phyloP scores from a whole-genome alignment of 2,329 filamentous ascomycete species.

The Didymella segeticola region DNA sequence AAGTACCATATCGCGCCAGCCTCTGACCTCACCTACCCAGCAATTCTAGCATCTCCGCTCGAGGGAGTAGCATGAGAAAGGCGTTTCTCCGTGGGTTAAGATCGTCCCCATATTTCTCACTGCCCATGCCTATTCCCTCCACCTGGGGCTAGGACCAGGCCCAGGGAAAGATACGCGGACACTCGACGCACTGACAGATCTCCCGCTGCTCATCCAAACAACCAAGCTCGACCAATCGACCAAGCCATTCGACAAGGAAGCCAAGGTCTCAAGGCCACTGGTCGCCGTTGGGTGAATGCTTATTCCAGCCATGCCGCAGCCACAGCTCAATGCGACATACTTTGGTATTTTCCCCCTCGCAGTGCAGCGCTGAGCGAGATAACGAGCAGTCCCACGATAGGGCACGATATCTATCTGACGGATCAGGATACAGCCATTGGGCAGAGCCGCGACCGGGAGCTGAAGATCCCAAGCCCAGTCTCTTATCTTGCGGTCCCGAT shows the following conservation, averaged over 20 bases:
- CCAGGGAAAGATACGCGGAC: slow-evolving; percentile 3
- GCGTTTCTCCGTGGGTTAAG: slow-evolving; percentile 17
- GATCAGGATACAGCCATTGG: slow-evolving; percentile 5
- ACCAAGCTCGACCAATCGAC: neutral
- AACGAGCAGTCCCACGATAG: neutral
- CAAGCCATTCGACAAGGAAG: neutral
- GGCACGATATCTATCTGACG: slow-evolving; percentile 3
- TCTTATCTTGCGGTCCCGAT: slow-evolving; percentile 15
- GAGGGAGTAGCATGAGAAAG: slow-evolving; percentile 3
- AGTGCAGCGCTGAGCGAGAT: slow-evolving; percentile 1
- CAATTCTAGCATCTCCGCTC: slow-evolving; percentile 17
- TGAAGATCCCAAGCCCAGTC: neutral
- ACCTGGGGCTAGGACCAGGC: slow-evolving; percentile 2
- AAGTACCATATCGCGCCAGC: slow-evolving; percentile 2
- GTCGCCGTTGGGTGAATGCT: slow-evolving; percentile 7
- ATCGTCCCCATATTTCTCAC: slow-evolving; percentile 15
- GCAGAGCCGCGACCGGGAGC: slow-evolving; percentile 9
- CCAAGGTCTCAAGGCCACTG: slow-evolving; percentile 1
- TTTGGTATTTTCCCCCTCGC: no score
- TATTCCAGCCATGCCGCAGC: neutral
- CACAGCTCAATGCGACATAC: slow-evolving; percentile 1
- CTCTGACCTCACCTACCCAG: slow-evolving; percentile 11
- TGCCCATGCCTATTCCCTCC: neutral
- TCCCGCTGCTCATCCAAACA: neutral
- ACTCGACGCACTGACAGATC: slow-evolving; percentile 9